Conservation (phyloP, 2,329 filamentous ascomycete genomes). For the Penicillium sp. region DNA sequence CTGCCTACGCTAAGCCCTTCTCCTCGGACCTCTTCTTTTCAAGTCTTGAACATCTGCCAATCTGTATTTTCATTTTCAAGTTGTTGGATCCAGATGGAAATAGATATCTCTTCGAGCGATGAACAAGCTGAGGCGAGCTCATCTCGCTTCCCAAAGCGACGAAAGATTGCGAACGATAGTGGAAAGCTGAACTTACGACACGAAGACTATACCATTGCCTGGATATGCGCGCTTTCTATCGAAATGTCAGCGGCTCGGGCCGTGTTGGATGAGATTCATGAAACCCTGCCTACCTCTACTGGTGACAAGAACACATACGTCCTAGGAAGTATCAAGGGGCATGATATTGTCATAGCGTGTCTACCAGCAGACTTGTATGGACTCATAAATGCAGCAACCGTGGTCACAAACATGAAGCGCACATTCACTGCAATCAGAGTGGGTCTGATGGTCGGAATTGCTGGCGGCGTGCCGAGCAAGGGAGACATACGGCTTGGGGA, state of each 20-base stretch:
- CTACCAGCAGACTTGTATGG: conserved; percentile 22
- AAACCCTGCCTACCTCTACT: not conserved
- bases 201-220: conserved; percentile 31
- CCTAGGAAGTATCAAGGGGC: conserved; percentile 21
- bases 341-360: conserved; percentile 29
- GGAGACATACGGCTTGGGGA: conserved; percentile 30
- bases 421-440: conserved; percentile 26
- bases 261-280: conserved; percentile 32
- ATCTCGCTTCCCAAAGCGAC: not conserved
- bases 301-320: conserved; percentile 25
- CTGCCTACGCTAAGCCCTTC: no score
- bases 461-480: conserved; percentile 28
- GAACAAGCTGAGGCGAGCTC: no score
- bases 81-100: no score
- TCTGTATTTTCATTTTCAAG: no score
- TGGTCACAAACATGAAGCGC: conserved; percentile 22
- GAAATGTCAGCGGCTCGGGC: conserved; percentile 29
- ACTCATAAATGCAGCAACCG: conserved; percentile 20
- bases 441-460: conserved; percentile 32
- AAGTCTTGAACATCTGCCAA: no score
- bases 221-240: conserved; percentile 32
- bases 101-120: no score
- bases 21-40: no score
- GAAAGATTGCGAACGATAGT: conserved; percentile 2
- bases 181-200: not conserved